Evolutionary conservation across 2,329 filamentous ascomycete genomes (phyloP), one percentile per base, ranked within the genome.

Genomic region (Fusarium oligoseptatum): DNA sequence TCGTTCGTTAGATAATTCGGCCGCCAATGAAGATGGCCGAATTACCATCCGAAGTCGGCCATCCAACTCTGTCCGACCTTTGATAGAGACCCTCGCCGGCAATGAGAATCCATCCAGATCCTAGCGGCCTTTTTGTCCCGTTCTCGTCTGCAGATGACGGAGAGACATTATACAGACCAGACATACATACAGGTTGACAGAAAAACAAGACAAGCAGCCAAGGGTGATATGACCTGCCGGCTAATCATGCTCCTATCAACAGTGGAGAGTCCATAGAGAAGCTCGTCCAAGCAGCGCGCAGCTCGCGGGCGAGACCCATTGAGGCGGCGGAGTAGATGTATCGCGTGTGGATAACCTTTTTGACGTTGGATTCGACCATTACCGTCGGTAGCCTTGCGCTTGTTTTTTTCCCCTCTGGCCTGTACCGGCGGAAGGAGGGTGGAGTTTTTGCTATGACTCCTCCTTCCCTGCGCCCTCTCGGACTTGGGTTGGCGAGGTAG

Each of bases 11-110:
- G 43, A 48, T 67, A 48, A 67, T 48, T 36, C 48, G 56, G 65
- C 73, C 48, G 56, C 77, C 77, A 78, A 79, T 78, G 52, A 68
- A 71, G 61, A 56, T 61, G 61, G 68, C 62, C 37, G 70, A 76
- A 76, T 77, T 78, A 71, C 56, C 50, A 76, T 76, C 77, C 77
- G 77, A 78, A 77, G 70, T 78, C 77, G 77, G 77, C 74, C 72
- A 43, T 64, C 56, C 45, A 56, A 67, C 61, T 70, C 66, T 70
- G 20, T 66, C 58, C 45, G 55, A 24, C 43, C 22, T 34, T 67
- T 64, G 68, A 64, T 71, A 64, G n/a, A 37, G 34, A 55, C 36
- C 20, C 27, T 36, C 20, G 39, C 36, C 43, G 55, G 27, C n/a
- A 52, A 48, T 27, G 52, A 17, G 27, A 61, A 27, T 37, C 41